Conservation (phyloP, 2,329 filamentous ascomycete species). For the Fusarium siculi region DNA sequence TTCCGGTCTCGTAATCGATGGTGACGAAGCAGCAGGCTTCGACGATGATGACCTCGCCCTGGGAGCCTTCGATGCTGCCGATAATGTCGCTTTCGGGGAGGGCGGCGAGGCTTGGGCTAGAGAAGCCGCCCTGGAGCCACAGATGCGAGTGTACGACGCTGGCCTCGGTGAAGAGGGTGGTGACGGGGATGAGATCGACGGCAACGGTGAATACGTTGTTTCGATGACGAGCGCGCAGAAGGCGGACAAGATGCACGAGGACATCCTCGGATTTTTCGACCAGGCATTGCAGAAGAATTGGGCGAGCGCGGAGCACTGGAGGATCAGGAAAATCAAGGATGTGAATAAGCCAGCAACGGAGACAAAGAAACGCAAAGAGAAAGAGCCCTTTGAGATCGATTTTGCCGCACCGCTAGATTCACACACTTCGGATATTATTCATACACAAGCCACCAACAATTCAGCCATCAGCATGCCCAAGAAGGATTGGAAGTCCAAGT, state of each 20-base stretch:
- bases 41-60: slow-evolving; percentile 75
- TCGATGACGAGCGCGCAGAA: slow-evolving; percentile 76
- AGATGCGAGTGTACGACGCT: slow-evolving; percentile 81
- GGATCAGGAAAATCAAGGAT: slow-evolving; percentile 92
- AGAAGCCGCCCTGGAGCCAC: slow-evolving; percentile 86
- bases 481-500: slow-evolving; percentile 95
- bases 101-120: slow-evolving; percentile 96
- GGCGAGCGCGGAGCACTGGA: slow-evolving; percentile 98
- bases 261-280: slow-evolving; percentile 98
- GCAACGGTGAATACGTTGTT: slow-evolving; percentile 79
- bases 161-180: slow-evolving; percentile 67
- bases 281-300: slow-evolving; percentile 97
- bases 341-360: slow-evolving; percentile 70
- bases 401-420: slow-evolving; percentile 81
- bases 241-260: slow-evolving; percentile 81
- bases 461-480: slow-evolving; percentile 87
- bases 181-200: slow-evolving; percentile 53
- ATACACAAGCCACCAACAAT: slow-evolving; percentile 83
- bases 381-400: slow-evolving; percentile 95
- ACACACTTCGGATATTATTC: slow-evolving; percentile 78
- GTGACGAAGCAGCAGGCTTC: slow-evolving; percentile 85
- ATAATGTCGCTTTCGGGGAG: slow-evolving; percentile 89
- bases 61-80: slow-evolving; percentile 75
- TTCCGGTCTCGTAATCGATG: slow-evolving; percentile 86
- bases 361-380: slow-evolving; percentile 84